phyloP scores from a whole-genome alignment of 805 yeast genomes.

The Candida ficus region DNA sequence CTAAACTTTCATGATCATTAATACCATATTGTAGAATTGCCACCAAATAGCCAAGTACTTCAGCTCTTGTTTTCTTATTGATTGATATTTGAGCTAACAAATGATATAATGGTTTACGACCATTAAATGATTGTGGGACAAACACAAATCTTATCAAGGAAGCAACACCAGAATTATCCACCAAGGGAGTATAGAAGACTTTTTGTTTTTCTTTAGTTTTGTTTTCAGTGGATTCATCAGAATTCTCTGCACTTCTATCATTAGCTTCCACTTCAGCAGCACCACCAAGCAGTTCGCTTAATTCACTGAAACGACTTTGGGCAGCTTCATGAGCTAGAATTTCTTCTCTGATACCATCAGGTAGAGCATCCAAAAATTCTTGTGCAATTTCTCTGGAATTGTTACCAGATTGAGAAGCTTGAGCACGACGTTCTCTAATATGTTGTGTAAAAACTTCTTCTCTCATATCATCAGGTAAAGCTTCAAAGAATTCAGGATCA shows the following conservation, averaged over 20 bases:
- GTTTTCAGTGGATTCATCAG: slow-evolving; percentile 11
- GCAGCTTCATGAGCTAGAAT: slow-evolving; percentile 51
- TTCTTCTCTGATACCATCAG: slow-evolving; percentile 58
- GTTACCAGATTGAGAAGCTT: slow-evolving; percentile 39
- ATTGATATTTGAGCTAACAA: slow-evolving; percentile 63
- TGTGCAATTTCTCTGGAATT: slow-evolving; percentile 67
- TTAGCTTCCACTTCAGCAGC: slow-evolving; percentile 12
- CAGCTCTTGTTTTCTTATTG: slow-evolving; percentile 74
- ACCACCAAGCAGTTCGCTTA: background rate
- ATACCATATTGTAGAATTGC: slow-evolving; percentile 76
- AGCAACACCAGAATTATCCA: slow-evolving; percentile 73
- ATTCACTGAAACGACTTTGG: slow-evolving; percentile 1
- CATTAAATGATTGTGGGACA: slow-evolving; percentile 61
- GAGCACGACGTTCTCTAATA: slow-evolving; percentile 65
- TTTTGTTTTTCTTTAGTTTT: slow-evolving; percentile 31
- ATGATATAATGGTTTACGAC: slow-evolving; percentile 59
- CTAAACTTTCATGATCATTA: slow-evolving; percentile 52
- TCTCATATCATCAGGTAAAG: slow-evolving; percentile 88
- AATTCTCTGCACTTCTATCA: slow-evolving; percentile 1
- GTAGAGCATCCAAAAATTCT: slow-evolving; percentile 75
- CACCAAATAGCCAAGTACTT: slow-evolving; percentile 62
- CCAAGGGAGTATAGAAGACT: slow-evolving; percentile 54
- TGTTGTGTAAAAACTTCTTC: slow-evolving; percentile 90
- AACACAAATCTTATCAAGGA: slow-evolving; percentile 66
- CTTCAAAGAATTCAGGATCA: slow-evolving; percentile 86